Evolutionary conservation across 2,329 filamentous ascomycete genomes (phyloP), one percentile per base, ranked within the genome.

Genomic region (Sporothrix protearum): DNA sequence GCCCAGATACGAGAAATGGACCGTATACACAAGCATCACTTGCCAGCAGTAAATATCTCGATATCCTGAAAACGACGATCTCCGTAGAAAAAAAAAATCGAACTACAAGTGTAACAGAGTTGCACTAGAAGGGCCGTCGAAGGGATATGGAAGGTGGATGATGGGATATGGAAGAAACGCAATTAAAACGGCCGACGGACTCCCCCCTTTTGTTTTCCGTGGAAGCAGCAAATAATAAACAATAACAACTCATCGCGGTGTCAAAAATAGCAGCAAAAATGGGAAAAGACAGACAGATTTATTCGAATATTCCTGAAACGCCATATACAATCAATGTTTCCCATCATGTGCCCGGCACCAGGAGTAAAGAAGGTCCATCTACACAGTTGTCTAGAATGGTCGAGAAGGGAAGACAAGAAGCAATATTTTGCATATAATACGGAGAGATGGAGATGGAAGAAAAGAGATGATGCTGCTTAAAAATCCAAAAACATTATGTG

Each of bases 151-250:
- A 53, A 53, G 49, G 49, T 53, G 49, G 49, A 53, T 10, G 6
- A 14, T 28, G 49, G 49, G 16, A n/a, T 2, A 12, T 33, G 28
- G 45, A 51, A 49, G 19, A 30, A 30, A 25, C n/a, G 16, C 7
- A 49, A 33, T 30, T 2, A n/a, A 12, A 45, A 49, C 5, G 45
- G 12, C 49, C 66, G 33, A 22, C 66, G 66, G 66, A 68, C 49
- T 57, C 49, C 66, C 66, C 66, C 66, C 25, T 68, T 36, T 42
- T 68, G 10, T 47, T 53, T 45, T 68, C 64, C 64, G 64, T 53
- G 19, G 63, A 67, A 51, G 28, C 28, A 53, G 10, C 28, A 14
- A 49, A 33, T 8, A 30, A 66, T 19, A 49, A 47, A 30, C 39
- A n/a, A 28, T 22, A 47, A 30, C 22, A 49, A 22, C 42, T 3